These are phyloP conservation scores for Decorospora gaudefroyi DNA, from an alignment of 2,329 filamentous ascomycete species.

Conservation along the genomic window DNA sequence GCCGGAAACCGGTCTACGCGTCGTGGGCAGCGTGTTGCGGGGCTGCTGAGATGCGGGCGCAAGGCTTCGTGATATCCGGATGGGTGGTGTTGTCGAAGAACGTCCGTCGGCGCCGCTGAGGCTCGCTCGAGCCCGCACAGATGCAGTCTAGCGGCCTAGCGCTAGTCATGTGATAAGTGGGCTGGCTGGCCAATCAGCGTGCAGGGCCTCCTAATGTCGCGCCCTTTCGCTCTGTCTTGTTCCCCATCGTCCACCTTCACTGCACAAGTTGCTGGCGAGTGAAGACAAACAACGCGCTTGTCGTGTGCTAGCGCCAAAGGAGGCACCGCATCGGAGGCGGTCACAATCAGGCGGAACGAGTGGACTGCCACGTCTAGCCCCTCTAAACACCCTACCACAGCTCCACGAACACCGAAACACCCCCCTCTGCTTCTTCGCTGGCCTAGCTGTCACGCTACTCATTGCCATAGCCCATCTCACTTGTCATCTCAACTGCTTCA, in stretches of 20 bases:
- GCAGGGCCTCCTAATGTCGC: not conserved
- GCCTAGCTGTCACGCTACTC: not conserved
- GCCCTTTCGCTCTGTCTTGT: not conserved
- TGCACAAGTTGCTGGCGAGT: slow-evolving; percentile 11
- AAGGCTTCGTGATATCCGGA: slow-evolving; percentile 38
- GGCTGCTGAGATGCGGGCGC: slow-evolving; percentile 44
- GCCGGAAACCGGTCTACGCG: slow-evolving; percentile 38
- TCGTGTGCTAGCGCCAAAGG: slow-evolving; percentile 29
- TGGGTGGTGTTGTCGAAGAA: slow-evolving; percentile 35
- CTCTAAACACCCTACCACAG: slow-evolving; percentile 22
- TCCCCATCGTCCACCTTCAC: slow-evolving; percentile 8
- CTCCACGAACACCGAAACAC: slow-evolving; percentile 23
- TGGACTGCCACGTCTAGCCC: slow-evolving; percentile 30
- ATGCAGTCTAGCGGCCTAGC: slow-evolving; percentile 22
- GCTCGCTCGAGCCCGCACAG: slow-evolving; percentile 18
- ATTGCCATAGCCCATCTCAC: not conserved
- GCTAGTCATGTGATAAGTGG: slow-evolving; percentile 22
- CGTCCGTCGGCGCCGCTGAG: slow-evolving; percentile 20
- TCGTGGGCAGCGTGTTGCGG: slow-evolving; percentile 43
- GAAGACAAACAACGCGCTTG: slow-evolving; percentile 23
- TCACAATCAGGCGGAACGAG: slow-evolving; percentile 25
- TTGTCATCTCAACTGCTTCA: too few species aligned
- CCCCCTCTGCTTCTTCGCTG: not conserved
- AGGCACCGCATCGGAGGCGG: slow-evolving; percentile 29
- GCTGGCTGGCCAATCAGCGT: slow-evolving; percentile 12